These are phyloP conservation scores for Dentipellis sp. DNA, from an alignment of 768 basidiomycete genomes.

Conservation along the genomic window DNA sequence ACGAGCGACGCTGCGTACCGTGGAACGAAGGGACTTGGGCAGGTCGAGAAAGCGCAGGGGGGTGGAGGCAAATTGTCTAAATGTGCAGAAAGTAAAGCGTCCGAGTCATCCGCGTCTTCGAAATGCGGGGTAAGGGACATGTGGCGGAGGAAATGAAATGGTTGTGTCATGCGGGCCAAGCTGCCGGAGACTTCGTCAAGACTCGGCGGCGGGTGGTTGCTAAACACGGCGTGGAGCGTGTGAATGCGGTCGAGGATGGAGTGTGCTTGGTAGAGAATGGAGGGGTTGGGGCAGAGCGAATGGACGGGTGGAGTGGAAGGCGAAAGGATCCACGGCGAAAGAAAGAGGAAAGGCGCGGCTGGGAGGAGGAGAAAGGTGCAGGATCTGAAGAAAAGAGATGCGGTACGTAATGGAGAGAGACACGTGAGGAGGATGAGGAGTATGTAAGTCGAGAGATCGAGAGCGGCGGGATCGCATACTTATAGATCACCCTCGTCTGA, in stretches of 20 bases:
- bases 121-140: constrained; percentile 1
- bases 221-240: background rate
- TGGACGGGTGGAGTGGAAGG: background rate
- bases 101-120: background rate
- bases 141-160: background rate
- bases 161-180: background rate
- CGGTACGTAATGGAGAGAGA: background rate
- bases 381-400: background rate
- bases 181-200: background rate
- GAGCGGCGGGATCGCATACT: background rate
- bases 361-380: background rate
- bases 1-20: background rate
- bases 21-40: background rate
- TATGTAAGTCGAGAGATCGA: background rate
- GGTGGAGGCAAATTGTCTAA: background rate
- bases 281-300: background rate
- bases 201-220: background rate
- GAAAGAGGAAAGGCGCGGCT: background rate
- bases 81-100: background rate
- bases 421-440: background rate
- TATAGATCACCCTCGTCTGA: background rate
- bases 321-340: background rate
- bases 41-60: background rate
- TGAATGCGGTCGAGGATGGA: background rate
- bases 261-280: background rate